phyloP scores from a whole-genome alignment of 2,329 filamentous ascomycete species.

The Neodidymelliopsis sp. region DNA sequence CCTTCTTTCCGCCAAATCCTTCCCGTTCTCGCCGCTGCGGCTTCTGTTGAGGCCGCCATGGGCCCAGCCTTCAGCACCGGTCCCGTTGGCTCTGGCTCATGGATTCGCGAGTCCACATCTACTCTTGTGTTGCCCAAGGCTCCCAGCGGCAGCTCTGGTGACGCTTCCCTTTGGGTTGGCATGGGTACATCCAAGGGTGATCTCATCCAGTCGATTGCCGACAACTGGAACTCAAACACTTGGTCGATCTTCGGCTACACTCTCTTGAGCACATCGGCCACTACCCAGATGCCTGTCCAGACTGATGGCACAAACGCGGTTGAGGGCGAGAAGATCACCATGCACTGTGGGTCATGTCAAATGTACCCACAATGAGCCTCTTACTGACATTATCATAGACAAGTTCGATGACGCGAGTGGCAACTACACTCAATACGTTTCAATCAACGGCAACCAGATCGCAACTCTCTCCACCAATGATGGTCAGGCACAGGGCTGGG shows the following conservation, averaged over 20 bases:
- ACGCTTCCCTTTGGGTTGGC: constrained; percentile 57
- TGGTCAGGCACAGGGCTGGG: constrained; percentile 54
- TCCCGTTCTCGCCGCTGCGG: constrained; percentile 17
- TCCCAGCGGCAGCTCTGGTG: constrained; percentile 47
- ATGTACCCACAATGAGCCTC: background rate
- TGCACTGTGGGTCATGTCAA: constrained; percentile 44
- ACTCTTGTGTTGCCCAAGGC: constrained; percentile 54
- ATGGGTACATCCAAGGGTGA: constrained; percentile 61
- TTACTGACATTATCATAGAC: constrained; percentile 29
- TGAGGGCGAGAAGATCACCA: constrained; percentile 48
- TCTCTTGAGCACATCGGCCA: constrained; percentile 42
- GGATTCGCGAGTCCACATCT: constrained; percentile 55
- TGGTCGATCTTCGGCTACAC: constrained; percentile 58
- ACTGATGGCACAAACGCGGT: constrained; percentile 34
- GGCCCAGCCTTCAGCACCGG: constrained; percentile 49
- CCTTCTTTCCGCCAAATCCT: constrained; percentile 24
- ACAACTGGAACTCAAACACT: constrained; percentile 28
- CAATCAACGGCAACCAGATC: constrained; percentile 48
- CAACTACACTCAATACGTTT: constrained; percentile 53
- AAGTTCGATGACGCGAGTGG: constrained; percentile 51
- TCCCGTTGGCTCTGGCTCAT: constrained; percentile 51
- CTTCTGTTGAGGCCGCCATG: constrained; percentile 29
- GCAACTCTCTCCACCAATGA: constrained; percentile 56
- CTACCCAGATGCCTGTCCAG: constrained; percentile 47
- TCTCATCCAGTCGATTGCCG: constrained; percentile 57